Base-by-base conservation (phyloP, 1,284 basidiomycete species). In the Entoloma clypeatum region DNA sequence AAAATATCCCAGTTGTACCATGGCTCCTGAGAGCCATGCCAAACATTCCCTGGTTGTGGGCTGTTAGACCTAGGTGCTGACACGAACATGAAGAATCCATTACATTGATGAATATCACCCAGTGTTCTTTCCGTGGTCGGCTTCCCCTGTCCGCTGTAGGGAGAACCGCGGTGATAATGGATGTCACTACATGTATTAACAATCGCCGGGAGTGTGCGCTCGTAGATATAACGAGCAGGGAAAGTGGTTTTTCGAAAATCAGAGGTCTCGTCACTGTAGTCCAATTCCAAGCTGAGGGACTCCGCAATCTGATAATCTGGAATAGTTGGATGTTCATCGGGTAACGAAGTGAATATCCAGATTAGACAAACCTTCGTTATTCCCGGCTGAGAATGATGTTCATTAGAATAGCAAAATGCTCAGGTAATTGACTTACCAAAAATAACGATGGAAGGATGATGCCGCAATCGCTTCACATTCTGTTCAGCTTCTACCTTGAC, bases 1-100 rank as follows among this genome's bases (percentile, higher is more conserved):
- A 94, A 75, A 36, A 77, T 79, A 55, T 92, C 87, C 86, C 90
- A 94, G 50, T 92, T 86, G 47, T 87, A 79, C 87, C 91, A 95
- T 1, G 88, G 81, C 55, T 92, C 85, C 59, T 93, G 89, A 1
- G 68, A 62, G 27, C 86, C 86, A 59, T 94, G 91, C 92, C 92
- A 94, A 3, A 94, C 90, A 57, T 92, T 91, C 86, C 84, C 80
- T 86, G 52, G 23, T 35, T 26, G 22, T 41, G 37, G 22, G 37
- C 17, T 21, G 38, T 36, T 44, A n/a, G 36, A 26, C 25, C 38
- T 38, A 29, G 25, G 40, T 41, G 30, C 24, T 17, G 18, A 21
- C 14, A 36, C 36, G 25, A 43, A 5, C 40, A 35, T 39, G 22
- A 7, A 16, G 14, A 60, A 71, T 51, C 51, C 81, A 85, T 89